Percentiles rank a stretch among this genome's conserved stretches.
These are phyloP conservation scores for Phyllosticta citriasiana DNA, from an alignment of 2,329 filamentous ascomycete genomes.

Conservation along the genomic window DNA sequence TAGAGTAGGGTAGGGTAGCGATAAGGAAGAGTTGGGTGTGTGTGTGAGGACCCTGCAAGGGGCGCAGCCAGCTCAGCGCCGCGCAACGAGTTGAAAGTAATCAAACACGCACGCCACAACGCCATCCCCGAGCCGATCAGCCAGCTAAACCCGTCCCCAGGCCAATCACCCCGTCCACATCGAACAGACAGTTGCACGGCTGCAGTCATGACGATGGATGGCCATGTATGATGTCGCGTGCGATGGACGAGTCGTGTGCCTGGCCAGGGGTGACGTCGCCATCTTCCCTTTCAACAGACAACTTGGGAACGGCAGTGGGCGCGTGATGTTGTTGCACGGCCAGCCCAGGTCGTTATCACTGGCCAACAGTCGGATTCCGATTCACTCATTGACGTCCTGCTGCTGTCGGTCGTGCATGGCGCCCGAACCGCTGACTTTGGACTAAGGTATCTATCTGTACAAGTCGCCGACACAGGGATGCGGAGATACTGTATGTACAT, in stretches of 20 bases:
- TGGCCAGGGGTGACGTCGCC: neutral
- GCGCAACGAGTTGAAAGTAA: no score
- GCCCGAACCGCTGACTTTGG: neutral
- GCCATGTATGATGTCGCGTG: neutral
- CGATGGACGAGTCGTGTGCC: neutral
- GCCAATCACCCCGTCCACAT: neutral
- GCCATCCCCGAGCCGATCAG: neutral
- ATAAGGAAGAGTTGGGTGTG: no score
- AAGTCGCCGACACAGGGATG: no score
- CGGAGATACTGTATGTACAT: neutral
- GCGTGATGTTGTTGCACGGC: neutral
- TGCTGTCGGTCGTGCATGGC: neutral
- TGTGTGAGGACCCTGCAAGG: constrained; percentile 1
- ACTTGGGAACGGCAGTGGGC: neutral
- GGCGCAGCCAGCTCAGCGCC: neutral
- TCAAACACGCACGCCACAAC: no score
- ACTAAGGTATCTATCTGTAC: neutral
- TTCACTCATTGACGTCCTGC: neutral
- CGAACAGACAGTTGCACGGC: no score
- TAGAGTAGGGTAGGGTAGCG: neutral
- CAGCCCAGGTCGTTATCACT: neutral
- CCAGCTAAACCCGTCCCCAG: neutral
- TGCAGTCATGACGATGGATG: neutral
- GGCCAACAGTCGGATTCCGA: neutral
- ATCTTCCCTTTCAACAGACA: neutral